These are phyloP conservation scores for Backusella luteola DNA, from an alignment of 192 early-diverging fungal species.

Conservation along the genomic window DNA sequence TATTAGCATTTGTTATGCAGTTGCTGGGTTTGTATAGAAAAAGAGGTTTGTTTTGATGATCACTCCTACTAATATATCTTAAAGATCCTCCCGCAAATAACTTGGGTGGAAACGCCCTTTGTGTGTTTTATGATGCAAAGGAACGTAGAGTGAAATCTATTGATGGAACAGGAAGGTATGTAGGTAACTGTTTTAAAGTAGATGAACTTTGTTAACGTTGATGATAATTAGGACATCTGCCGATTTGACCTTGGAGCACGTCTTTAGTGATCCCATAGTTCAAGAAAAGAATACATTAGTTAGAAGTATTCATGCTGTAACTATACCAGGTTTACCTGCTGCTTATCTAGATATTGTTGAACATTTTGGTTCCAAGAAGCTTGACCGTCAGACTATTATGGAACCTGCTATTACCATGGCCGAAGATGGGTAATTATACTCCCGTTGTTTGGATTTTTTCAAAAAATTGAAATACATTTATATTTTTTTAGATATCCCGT, in stretches of 20 bases:
- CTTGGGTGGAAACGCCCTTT: slow-evolving; percentile 79
- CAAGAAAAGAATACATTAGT: slow-evolving; percentile 30
- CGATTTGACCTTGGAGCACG: slow-evolving; percentile 50
- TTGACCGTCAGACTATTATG: slow-evolving; percentile 56
- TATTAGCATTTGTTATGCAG: slow-evolving; percentile 59
- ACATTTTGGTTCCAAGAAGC: slow-evolving; percentile 59
- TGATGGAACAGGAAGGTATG: slow-evolving; percentile 61
- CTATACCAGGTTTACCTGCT: slow-evolving; percentile 74
- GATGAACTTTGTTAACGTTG: neutral
- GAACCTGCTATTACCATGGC: slow-evolving; percentile 68
- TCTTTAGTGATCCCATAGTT: slow-evolving; percentile 33
- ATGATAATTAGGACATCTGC: slow-evolving; percentile 44
- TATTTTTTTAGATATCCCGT: slow-evolving; percentile 24
- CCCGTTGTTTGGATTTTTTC: neutral
- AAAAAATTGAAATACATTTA: neutral
- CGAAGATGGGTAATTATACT: slow-evolving; percentile 53
- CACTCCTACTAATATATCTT: slow-evolving; percentile 16
- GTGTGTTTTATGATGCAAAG: slow-evolving; percentile 70
- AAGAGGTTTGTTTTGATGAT: slow-evolving; percentile 29
- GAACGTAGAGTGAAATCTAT: slow-evolving; percentile 48
- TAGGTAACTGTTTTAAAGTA: neutral
- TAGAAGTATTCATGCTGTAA: slow-evolving; percentile 48
- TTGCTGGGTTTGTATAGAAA: slow-evolving; percentile 50
- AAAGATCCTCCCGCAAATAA: slow-evolving; percentile 69
- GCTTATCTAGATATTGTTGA: slow-evolving; percentile 70